Evolutionary conservation across 352 stramenopile species (phyloP).

Genomic region (Aphanomyces invadans): DNA sequence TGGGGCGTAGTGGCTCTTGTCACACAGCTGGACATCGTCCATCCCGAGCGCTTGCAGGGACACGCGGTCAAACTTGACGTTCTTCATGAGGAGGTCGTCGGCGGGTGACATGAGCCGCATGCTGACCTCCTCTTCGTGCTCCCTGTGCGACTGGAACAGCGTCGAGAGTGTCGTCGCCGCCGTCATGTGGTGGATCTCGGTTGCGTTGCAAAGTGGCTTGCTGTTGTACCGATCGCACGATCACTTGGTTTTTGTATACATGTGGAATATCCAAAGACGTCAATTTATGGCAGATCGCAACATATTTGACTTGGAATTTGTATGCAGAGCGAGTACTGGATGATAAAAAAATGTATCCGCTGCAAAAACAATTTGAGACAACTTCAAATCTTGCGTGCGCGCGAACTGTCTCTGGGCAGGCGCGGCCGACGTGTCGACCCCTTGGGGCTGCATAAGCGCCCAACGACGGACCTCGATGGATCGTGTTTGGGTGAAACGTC

Average conservation of each 20-base stretch:
- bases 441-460: too few species aligned
- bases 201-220: neutral
- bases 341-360: neutral
- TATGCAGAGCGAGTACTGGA: neutral
- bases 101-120: neutral
- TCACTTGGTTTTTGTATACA: neutral
- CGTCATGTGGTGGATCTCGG: conserved; percentile 17
- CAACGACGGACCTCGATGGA: too few species aligned
- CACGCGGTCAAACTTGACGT: conserved; percentile 39
- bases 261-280: neutral
- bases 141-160: neutral
- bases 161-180: conserved; percentile 9
- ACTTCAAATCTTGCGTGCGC: too few species aligned
- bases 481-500: too few species aligned
- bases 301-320: neutral
- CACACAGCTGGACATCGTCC: conserved; percentile 56
- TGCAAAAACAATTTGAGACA: neutral
- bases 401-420: too few species aligned
- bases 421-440: too few species aligned
- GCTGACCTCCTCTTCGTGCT: neutral
- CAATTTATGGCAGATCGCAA: neutral
- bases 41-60: conserved; percentile 60
- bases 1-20: conserved; percentile 64
- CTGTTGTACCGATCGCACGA: neutral
- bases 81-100: neutral